phyloP scores from a whole-genome alignment of 78 protist species.

The Bigelowiella natans region DNA sequence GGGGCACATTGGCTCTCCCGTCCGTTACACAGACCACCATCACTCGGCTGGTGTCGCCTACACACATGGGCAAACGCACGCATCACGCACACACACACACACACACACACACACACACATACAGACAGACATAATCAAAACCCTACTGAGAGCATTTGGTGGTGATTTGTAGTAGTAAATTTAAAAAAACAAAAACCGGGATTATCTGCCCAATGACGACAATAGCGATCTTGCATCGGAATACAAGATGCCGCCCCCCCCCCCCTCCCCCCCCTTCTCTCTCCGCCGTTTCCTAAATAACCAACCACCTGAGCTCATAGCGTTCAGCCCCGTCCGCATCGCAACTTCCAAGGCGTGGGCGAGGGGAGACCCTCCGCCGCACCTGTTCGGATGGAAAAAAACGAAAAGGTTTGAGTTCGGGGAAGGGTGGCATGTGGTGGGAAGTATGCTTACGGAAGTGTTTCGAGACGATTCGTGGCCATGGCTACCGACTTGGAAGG shows the following conservation, averaged over 20 bases:
- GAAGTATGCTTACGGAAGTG: no score
- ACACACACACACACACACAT: neutral
- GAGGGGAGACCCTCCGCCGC: slow-evolving; percentile 42
- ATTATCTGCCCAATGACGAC: neutral
- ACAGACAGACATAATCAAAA: neutral
- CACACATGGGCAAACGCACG: neutral
- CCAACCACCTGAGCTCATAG: neutral
- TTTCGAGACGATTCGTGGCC: slow-evolving; percentile 8
- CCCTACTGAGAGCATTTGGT: neutral
- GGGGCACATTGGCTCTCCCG: slow-evolving; percentile 41
- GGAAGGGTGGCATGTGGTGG: no score
- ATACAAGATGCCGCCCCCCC: neutral
- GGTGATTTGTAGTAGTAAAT: neutral
- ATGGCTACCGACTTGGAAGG: slow-evolving; percentile 31
- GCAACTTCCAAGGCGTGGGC: slow-evolving; percentile 22
- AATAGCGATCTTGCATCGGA: no score
- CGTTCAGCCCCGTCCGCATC: slow-evolving; percentile 8
- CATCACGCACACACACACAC: neutral
- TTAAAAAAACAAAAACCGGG: neutral
- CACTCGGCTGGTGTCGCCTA: slow-evolving; percentile 20
- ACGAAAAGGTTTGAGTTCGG: no score
- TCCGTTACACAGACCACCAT: slow-evolving; percentile 26
- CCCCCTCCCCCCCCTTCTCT: no score
- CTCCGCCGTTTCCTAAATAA: no score
- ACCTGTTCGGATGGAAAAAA: slow-evolving; percentile 24